Conservation (phyloP, 805 yeast genomes). For the Metschnikowia proteae region DNA sequence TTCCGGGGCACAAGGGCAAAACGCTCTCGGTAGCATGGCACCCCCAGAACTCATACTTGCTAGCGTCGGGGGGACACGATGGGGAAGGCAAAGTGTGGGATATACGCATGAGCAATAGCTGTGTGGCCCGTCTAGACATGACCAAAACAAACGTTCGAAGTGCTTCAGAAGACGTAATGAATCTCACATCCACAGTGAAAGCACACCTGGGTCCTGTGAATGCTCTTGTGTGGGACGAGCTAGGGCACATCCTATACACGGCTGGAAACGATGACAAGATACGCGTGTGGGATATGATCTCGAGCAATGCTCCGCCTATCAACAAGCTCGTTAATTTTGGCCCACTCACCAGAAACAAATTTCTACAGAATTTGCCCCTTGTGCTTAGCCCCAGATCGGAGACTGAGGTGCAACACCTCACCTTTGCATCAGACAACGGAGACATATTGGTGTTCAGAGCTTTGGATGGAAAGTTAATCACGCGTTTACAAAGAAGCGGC, state of each 20-base stretch:
- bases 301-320: slow-evolving; percentile 36
- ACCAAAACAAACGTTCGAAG: slow-evolving; percentile 35
- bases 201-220: slow-evolving; percentile 81
- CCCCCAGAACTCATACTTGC: slow-evolving; percentile 54
- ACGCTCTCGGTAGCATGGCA: slow-evolving; percentile 69
- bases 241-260: slow-evolving; percentile 59
- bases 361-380: slow-evolving; percentile 47
- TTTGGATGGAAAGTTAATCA: slow-evolving; percentile 58
- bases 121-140: slow-evolving; percentile 62
- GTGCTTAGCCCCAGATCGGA: slow-evolving; percentile 50
- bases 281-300: slow-evolving; percentile 67
- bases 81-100: slow-evolving; percentile 89
- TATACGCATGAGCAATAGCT: slow-evolving; percentile 61
- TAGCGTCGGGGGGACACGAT: slow-evolving; percentile 78
- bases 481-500: slow-evolving; percentile 48
- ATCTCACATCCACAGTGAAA: slow-evolving; percentile 38
- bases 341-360: slow-evolving; percentile 66
- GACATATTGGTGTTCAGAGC: slow-evolving; percentile 59
- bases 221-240: slow-evolving; percentile 70
- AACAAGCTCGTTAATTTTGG: slow-evolving; percentile 74
- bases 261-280: slow-evolving; percentile 80
- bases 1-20: slow-evolving; percentile 57
- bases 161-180: slow-evolving; percentile 16
- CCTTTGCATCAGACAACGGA: slow-evolving; percentile 75
- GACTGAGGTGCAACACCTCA: slow-evolving; percentile 51